Conservation (phyloP, 148 eudicot species). For the Linanthus parryae region DNA sequence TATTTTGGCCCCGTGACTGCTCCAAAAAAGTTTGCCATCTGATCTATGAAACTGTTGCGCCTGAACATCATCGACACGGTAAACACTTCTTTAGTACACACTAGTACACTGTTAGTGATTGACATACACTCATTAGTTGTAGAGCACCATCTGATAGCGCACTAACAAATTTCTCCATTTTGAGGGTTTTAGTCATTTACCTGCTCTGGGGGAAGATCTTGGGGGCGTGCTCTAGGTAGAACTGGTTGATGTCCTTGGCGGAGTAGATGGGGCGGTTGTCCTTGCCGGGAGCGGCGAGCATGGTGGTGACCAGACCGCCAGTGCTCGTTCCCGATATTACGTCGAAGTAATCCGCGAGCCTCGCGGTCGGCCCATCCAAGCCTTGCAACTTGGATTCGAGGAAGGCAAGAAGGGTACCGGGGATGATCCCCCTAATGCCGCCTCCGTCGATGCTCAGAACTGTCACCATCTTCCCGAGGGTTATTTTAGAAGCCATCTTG, state of each 20-base stretch:
- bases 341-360: conserved; percentile 10
- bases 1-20: conserved; percentile 24
- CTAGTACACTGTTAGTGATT: too few relatives aligned
- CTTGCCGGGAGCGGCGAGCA: conserved; percentile 8
- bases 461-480: conserved; percentile 5
- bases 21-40: conserved; percentile 8
- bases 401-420: conserved; percentile 7
- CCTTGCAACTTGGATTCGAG: conserved; percentile 7
- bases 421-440: conserved; percentile 9
- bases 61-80: conserved; percentile 18
- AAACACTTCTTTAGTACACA: too few relatives aligned
- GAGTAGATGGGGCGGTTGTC: conserved; percentile 10
- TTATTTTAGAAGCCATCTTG: conserved; percentile 2
- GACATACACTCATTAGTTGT: too few relatives aligned
- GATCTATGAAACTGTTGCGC: conserved; percentile 17
- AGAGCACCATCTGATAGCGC: too few relatives aligned
- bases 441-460: conserved; percentile 10
- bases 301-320: conserved; percentile 11
- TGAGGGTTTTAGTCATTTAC: too few relatives aligned
- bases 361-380: conserved; percentile 9
- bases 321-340: conserved; percentile 11
- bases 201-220: conserved; percentile 3
- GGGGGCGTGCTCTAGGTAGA: conserved; percentile 6
- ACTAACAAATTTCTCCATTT: too few relatives aligned
- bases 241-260: conserved; percentile 8